Evolutionary conservation across 352 stramenopile genomes (phyloP), one percentile per base, ranked within the genome.

Genomic region (Thraustochytrium sp.): DNA sequence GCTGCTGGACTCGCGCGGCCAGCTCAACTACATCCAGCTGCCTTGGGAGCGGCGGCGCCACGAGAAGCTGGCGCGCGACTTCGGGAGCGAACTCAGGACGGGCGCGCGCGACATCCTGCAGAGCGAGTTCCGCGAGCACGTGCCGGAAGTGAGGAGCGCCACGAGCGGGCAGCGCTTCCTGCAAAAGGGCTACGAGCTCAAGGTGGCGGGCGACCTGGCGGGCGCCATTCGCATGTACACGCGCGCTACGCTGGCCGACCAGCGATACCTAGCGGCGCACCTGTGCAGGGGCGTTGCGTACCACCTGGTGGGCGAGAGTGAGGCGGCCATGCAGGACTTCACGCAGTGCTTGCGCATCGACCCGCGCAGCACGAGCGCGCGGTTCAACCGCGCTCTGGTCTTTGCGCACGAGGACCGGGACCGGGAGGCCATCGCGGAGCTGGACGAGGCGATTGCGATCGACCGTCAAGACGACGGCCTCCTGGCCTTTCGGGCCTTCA

Each of bases 141-240:
- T 80, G 16, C 68, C 68, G 23, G 63, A 4, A 5, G 29, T 16
- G 29, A 80, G 23, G 26, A 55, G 68, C 68, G 68, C 68, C 23
- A 80, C 68, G 0, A 80, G 48, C 37, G 68, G 68, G 11, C 68
- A 80, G 53, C 48, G 68, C 2, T 72, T 53, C 21, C 53, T 80
- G 5, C 68, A 80, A 63, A 80, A 80, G 68, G 68, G 68, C 1
- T 80, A 80, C 68, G 68, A 80, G 51, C 42, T 80, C n/a, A 61
- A 64, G 26, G 8, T 46, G 21, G 63, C 26, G 11, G 68, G 68
- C 11, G 68, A 80, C 42, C 26, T 80, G 1, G 0, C 34, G 4
- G 46, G 68, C 26, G 68, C 68, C 34, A 64, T 80, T 26, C 68
- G 68, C 44, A 11, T 72, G 21, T 80, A 80, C 37, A 80, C 68